Conservation (phyloP, 805 yeast species). For the Kodamaea restingae region DNA sequence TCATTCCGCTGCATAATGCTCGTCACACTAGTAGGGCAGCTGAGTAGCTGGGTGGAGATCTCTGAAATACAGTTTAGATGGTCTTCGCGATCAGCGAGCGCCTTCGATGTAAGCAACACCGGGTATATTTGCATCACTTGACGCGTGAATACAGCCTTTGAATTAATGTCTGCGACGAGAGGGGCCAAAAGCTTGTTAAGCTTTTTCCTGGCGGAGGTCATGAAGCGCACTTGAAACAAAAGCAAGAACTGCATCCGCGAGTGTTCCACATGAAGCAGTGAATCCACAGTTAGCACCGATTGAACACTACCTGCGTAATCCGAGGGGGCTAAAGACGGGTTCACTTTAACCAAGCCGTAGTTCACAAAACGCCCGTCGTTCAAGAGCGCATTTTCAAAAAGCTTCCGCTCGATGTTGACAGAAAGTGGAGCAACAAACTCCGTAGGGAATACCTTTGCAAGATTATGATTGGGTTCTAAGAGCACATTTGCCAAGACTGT, state of each 20-base stretch:
- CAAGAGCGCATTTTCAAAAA: constrained; percentile 30
- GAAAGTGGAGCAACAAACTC: constrained; percentile 18
- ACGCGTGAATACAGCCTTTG: constrained; percentile 46
- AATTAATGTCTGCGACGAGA: constrained; percentile 46
- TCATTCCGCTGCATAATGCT: constrained; percentile 37
- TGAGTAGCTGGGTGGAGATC: constrained; percentile 37
- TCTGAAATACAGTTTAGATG: constrained; percentile 31
- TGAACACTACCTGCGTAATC: not conserved
- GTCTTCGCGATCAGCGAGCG: constrained; percentile 51
- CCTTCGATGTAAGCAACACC: constrained; percentile 43
- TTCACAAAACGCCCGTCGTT: constrained; percentile 25
- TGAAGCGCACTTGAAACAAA: constrained; percentile 55
- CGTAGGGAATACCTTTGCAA: constrained; percentile 29
- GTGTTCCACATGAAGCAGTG: constrained; percentile 15
- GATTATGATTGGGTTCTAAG: constrained; percentile 29
- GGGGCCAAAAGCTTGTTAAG: constrained; percentile 52
- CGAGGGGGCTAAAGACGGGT: constrained; percentile 3
- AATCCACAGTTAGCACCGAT: not conserved
- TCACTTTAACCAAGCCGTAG: constrained; percentile 17
- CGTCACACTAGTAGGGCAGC: constrained; percentile 42
- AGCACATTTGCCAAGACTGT: constrained; percentile 42
- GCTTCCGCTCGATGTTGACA: constrained; percentile 3
- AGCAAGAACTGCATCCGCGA: constrained; percentile 58
- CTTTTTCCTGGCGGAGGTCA: constrained; percentile 47
- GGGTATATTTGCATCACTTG: constrained; percentile 57